phyloP scores from a whole-genome alignment of 177 flowering plant species.

The Telopea speciosissima region DNA sequence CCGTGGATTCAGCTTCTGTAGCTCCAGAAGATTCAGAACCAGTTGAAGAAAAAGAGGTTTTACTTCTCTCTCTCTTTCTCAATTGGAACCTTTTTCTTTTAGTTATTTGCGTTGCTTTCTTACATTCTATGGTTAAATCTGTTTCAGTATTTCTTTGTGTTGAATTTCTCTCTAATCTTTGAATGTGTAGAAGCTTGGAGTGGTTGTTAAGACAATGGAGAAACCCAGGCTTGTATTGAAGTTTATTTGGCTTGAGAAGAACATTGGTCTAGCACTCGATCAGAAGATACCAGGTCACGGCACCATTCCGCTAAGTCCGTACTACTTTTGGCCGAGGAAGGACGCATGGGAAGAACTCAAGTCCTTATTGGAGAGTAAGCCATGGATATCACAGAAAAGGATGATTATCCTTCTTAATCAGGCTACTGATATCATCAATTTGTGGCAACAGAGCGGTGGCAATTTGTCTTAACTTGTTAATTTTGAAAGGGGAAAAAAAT shows the following conservation, averaged over 20 bases:
- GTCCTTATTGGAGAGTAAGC: slow-evolving; percentile 75
- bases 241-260: slow-evolving; percentile 92
- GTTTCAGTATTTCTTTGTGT: background rate
- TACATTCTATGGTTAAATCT: background rate
- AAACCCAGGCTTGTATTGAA: slow-evolving; percentile 79
- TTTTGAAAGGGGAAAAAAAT: too few relatives aligned
- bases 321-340: slow-evolving; percentile 91
- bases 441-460: slow-evolving; percentile 91
- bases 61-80: slow-evolving; percentile 1
- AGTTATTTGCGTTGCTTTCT: background rate
- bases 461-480: slow-evolving; percentile 30
- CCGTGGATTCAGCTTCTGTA: slow-evolving; percentile 10
- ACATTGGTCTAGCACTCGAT: slow-evolving; percentile 74
- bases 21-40: slow-evolving; percentile 13
- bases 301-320: slow-evolving; percentile 78
- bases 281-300: slow-evolving; percentile 78
- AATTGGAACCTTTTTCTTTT: background rate
- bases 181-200: slow-evolving; percentile 53
- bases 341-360: slow-evolving; percentile 98
- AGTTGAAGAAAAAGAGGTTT: slow-evolving; percentile 16
- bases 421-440: slow-evolving; percentile 89
- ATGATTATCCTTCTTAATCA: slow-evolving; percentile 85
- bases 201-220: slow-evolving; percentile 61
- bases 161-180: slow-evolving; percentile 3
- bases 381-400: slow-evolving; percentile 85